Evolutionary conservation across 192 early-diverging fungal genomes (phyloP).

Genomic region (Powellomyces hirtus): DNA sequence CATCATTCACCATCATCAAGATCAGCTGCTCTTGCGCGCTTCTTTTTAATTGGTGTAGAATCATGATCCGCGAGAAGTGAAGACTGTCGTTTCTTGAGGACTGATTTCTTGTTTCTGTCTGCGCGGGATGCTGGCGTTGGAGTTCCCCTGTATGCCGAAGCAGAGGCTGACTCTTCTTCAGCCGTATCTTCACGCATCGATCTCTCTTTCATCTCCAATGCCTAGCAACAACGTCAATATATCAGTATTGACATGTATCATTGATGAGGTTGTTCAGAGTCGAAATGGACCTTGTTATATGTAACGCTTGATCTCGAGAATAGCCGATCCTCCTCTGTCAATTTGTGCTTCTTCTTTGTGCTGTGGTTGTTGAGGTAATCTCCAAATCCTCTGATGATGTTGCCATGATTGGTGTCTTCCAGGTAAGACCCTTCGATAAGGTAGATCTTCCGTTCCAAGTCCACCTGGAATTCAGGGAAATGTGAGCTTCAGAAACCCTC

Average conservation of each 20-base stretch:
- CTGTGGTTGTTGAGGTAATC: constrained; percentile 68
- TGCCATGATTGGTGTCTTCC: constrained; percentile 83
- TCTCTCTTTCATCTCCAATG: constrained; percentile 17
- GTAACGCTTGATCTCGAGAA: constrained; percentile 76
- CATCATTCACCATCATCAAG: too few species aligned
- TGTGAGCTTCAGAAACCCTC: not conserved
- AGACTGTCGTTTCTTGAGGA: constrained; percentile 10
- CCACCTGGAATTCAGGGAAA: constrained; percentile 41
- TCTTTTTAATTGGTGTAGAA: not conserved
- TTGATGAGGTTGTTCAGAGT: too few species aligned
- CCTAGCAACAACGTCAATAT: constrained; percentile 16
- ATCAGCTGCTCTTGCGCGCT: not conserved
- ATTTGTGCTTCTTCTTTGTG: constrained; percentile 61
- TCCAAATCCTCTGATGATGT: constrained; percentile 87
- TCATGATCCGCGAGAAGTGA: not conserved
- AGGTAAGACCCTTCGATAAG: constrained; percentile 85
- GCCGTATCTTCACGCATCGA: not conserved
- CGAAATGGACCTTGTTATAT: constrained; percentile 28
- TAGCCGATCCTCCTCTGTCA: constrained; percentile 76
- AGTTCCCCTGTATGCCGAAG: not conserved
- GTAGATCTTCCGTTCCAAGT: constrained; percentile 79
- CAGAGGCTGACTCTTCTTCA: not conserved
- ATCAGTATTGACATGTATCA: not conserved
- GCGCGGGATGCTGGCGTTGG: not conserved
- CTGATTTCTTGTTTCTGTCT: constrained; percentile 11